Base-by-base conservation (phyloP, 176 grass and related monocot genomes). In the Tuctoria greenei region DNA sequence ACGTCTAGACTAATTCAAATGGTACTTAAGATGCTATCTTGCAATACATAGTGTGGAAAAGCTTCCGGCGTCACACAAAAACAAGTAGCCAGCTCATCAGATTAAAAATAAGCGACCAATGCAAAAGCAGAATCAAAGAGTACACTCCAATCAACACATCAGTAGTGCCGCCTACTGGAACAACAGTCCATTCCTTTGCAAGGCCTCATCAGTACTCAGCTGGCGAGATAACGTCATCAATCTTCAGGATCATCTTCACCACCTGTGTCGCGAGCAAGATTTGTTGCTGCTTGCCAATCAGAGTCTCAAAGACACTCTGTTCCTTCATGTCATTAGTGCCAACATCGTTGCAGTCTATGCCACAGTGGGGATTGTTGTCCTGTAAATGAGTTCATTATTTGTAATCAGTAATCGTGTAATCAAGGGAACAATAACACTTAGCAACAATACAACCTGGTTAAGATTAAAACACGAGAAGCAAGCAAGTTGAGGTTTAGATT, bases 241-340 rank as follows among this genome's bases (percentile, higher is more conserved):
- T 95, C 74, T 95, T 95, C 43, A 95, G 81, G 55, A 95, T 92
- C 89, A 92, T 95, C 79, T 95, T 95, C 68, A 92, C 86, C 43
- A 95, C 92, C 83, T 95, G 92, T 0, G 78, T 92, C 6, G 89
- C 86, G 62, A 96, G 69, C 11, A 89, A 50, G 60, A 96, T 86
- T 42, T 92, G 86, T 59, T 92, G 92, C 58, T 96, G 86, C 83
- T 92, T 96, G 69, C 92, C 83, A 15, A 91, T 95, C 71, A 95
- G 50, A 15, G 92, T 87, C 72, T 92, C 89, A 11, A 95, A 95
- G 47, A 92, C 84, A 4, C 87, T 63, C 45, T 96, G 89, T 67
- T 78, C 81, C 82, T 84, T 78, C 86, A 96, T 92, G 74, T 87
- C 16, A 12, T 82, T 96, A 1, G 86, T 89, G 45, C 92, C 81